Conservation (phyloP, 768 basidiomycete genomes). For the Amanita rubescens region DNA sequence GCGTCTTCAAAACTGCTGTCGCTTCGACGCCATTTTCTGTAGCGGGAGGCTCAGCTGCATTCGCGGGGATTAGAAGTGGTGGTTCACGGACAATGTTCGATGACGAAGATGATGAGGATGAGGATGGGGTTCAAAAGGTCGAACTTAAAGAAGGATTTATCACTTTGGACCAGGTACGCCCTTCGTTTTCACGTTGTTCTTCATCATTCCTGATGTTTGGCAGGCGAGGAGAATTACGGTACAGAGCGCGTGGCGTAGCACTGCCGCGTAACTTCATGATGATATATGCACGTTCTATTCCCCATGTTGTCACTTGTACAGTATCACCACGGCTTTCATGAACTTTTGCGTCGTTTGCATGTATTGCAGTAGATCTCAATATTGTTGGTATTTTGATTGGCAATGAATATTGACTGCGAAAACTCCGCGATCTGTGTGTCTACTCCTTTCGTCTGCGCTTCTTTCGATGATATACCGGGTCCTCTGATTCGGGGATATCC, state of each 20-base stretch:
- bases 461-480: neutral
- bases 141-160: constrained; percentile 80
- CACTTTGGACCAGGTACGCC: constrained; percentile 78
- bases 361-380: constrained; percentile 13
- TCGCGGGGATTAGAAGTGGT: constrained; percentile 63
- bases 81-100: constrained; percentile 30
- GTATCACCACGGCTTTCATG: constrained; percentile 7
- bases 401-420: neutral
- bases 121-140: constrained; percentile 60
- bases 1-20: constrained; percentile 81
- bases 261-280: constrained; percentile 35
- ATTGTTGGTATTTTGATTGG: constrained; percentile 6
- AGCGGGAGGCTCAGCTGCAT: constrained; percentile 76
- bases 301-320: constrained; percentile 11
- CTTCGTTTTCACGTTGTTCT: neutral
- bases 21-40: constrained; percentile 74
- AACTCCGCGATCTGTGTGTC: neutral
- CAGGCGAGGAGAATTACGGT: constrained; percentile 80
- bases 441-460: neutral
- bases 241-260: constrained; percentile 85
- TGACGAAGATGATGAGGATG: constrained; percentile 72
- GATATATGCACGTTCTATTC: neutral
- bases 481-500: neutral
- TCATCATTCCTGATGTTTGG: constrained; percentile 1
- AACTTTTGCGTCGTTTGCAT: neutral